These are phyloP conservation scores for Lichtheimia hyalospora DNA, from an alignment of 371 early-diverging fungal species.

Conservation along the genomic window DNA sequence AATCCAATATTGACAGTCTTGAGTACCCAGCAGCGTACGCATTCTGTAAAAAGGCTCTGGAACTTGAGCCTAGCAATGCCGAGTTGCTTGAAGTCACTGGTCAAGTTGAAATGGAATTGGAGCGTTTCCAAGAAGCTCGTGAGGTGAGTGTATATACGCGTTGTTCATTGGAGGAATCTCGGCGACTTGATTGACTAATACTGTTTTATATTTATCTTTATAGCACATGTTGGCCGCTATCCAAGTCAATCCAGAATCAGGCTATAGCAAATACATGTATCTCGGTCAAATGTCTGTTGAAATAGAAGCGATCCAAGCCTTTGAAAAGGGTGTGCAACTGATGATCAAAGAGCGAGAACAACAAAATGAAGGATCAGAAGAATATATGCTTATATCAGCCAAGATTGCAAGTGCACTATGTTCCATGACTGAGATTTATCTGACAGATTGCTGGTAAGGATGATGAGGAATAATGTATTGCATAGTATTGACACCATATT, in stretches of 20 bases:
- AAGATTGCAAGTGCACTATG: constrained; percentile 87
- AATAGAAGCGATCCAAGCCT: constrained; percentile 75
- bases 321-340: constrained; percentile 79
- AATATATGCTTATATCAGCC: constrained; percentile 42
- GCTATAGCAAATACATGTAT: constrained; percentile 85
- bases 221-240: constrained; percentile 72
- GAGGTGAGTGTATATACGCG: constrained; percentile 41
- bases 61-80: constrained; percentile 63
- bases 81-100: constrained; percentile 71
- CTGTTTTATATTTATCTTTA: neutral
- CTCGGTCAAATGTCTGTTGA: constrained; percentile 85
- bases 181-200: too few relatives aligned
- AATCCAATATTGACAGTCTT: constrained; percentile 74
- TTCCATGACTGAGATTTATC: constrained; percentile 94
- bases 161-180: neutral
- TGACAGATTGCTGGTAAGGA: constrained; percentile 92
- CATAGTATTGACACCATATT: neutral
- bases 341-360: constrained; percentile 48
- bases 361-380: constrained; percentile 31
- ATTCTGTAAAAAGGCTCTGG: constrained; percentile 71
- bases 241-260: constrained; percentile 64
- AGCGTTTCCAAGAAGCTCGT: constrained; percentile 65
- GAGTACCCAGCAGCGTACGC: constrained; percentile 73
- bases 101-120: constrained; percentile 75
- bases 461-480: neutral